Evolutionary conservation across 805 yeast species (phyloP), one percentile per base, ranked within the genome.

Genomic region (Pichia cabralensis): DNA sequence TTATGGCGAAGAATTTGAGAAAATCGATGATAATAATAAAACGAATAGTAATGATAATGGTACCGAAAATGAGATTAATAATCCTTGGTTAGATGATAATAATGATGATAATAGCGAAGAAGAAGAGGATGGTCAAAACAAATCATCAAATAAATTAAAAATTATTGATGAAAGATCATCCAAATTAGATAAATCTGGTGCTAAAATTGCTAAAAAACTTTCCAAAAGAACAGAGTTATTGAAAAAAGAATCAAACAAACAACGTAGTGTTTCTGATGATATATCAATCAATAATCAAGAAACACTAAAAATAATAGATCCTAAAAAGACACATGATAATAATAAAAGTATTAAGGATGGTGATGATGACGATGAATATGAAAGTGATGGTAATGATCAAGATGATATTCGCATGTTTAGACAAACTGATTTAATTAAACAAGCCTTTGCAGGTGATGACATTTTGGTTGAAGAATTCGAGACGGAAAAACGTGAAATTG

Each of bases 371-470:
- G 61, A 51, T 11, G 74, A 60, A 19, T 44, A 38, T 22, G 64
- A 60, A 35, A 65, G 58, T n/a, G 68, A 62, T n/a, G 74, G 60
- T 3, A 68, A 60, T 12, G 70, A 60, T 13, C 61, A 52, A 7
- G 58, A 54, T 1, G 67, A 64, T 26, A 54, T 60, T 22, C 64
- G 62, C 39, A 66, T 73, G 70, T 83, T 86, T 63, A 73, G 74
- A 46, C 95, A 86, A 51, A 75, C 76, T 44, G 88, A 84, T 35
- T 65, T 92, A 29, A 80, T 92, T 41, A 74, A 79, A 41, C 80
- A 86, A 52, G 98, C 97, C 0, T 92, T 92, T 67, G 96, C 96
- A 4, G 97, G 97, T 19, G 98, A 92, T 60, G 92, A 92, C 53
- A 95, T 89, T 26, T 81, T 84, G 12, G 42, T 46, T 12, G 68